Percentiles rank a stretch among this genome's conserved stretches.
Conservation (phyloP, 2,329 filamentous ascomycete species). For the Fonsecaea multimorphosa region DNA sequence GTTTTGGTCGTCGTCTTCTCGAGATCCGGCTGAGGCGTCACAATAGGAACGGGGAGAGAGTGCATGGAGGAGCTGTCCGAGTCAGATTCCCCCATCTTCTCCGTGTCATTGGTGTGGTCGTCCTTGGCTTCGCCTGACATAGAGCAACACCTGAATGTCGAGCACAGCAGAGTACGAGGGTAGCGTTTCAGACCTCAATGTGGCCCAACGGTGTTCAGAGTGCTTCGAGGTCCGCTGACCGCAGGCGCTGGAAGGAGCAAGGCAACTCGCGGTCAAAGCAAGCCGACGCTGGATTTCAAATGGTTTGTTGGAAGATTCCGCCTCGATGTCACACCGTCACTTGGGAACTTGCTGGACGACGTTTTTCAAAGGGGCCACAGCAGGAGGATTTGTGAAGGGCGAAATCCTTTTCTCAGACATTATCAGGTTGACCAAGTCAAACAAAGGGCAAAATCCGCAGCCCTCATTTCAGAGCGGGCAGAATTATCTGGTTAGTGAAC, state of each 20-base stretch:
- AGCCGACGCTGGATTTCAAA: neutral
- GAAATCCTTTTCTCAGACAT: neutral
- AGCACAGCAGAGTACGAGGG: neutral
- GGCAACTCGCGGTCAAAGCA: neutral
- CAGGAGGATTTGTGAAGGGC: neutral
- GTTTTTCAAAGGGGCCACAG: neutral
- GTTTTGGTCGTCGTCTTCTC: conserved; percentile 30
- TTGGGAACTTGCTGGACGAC: neutral
- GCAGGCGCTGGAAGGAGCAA: neutral
- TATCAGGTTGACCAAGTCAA: neutral
- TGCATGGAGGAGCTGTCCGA: conserved; percentile 23
- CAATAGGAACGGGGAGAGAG: conserved; percentile 20
- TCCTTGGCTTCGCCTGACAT: conserved; percentile 17
- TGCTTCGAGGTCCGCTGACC: neutral
- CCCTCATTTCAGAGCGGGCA: neutral
- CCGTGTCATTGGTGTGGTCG: neutral
- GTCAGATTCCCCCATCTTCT: conserved; percentile 23
- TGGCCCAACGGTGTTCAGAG: no score
- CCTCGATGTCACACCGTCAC: neutral
- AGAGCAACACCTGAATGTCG: conserved; percentile 1
- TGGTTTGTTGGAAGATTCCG: neutral
- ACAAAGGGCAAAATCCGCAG: neutral
- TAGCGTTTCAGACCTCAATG: neutral
- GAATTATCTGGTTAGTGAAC: conserved; percentile 28
- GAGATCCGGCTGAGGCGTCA: conserved; percentile 21